A percentile compares a stretch with the other conserved stretches of the same genome.
phyloP scores from a whole-genome alignment of 1,284 basidiomycete genomes.

The Sporisorium graminicola region DNA sequence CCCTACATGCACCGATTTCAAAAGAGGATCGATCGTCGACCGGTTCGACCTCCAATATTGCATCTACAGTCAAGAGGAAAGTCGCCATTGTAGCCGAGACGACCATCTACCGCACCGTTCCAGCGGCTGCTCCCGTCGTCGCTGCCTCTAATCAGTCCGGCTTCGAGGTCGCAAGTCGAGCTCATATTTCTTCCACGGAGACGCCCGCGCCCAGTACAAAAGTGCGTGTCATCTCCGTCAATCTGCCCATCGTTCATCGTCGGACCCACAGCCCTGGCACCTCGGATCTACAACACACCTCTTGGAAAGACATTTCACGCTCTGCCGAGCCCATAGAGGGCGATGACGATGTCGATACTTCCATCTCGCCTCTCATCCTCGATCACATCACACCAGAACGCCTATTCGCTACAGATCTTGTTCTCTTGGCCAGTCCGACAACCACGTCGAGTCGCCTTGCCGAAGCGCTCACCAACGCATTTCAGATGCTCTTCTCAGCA shows the following conservation, averaged over 20 bases:
- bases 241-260: slow-evolving; percentile 29
- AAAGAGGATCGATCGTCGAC: not conserved
- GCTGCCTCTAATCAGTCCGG: not conserved
- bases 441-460: slow-evolving; percentile 5
- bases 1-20: slow-evolving; percentile 1
- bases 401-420: slow-evolving; percentile 19
- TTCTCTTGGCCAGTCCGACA: slow-evolving; percentile 12
- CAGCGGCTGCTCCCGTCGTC: not conserved
- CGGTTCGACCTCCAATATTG: not conserved
- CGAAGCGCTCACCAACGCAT: slow-evolving; percentile 20
- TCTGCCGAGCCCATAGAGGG: not conserved
- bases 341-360: not conserved
- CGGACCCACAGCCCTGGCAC: not conserved
- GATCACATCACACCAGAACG: slow-evolving; percentile 15
- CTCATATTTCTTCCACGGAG: slow-evolving; percentile 7
- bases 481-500: slow-evolving; percentile 19
- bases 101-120: slow-evolving; percentile 33
- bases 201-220: slow-evolving; percentile 15
- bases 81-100: slow-evolving; percentile 29
- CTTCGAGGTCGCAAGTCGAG: slow-evolving; percentile 27
- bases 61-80: slow-evolving; percentile 17
- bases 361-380: slow-evolving; percentile 23
- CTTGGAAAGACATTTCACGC: not conserved
- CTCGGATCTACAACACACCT: not conserved
- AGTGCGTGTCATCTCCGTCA: slow-evolving; percentile 35